A percentile compares a stretch with the other conserved stretches of the same genome.
Conservation (phyloP, 1,139 yeast species). For the Candida frijolesensis region DNA sequence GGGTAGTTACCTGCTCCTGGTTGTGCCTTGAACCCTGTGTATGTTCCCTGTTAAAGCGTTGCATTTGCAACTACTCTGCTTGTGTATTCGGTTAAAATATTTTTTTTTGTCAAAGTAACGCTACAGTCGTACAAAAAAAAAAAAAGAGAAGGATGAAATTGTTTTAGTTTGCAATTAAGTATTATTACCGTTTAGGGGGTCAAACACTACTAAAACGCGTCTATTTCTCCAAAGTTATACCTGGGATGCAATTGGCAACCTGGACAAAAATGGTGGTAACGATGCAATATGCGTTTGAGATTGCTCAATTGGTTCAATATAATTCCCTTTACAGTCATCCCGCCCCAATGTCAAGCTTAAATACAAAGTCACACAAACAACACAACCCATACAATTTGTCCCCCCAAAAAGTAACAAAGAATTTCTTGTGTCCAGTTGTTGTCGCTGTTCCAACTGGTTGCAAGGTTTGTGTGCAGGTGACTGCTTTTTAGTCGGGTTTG, state of each 20-base stretch:
- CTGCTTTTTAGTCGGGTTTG: neutral
- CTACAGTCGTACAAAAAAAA: too few species aligned
- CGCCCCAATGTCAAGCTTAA: neutral
- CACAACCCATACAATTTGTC: too few species aligned
- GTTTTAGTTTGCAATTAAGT: slow-evolving; percentile 1
- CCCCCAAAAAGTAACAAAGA: neutral
- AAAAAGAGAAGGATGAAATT: neutral
- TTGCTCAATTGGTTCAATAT: slow-evolving; percentile 1
- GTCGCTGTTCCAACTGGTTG: too few species aligned
- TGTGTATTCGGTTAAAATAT: neutral
- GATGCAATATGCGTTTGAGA: neutral
- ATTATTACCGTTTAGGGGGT: slow-evolving; percentile 3
- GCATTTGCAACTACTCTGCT: neutral
- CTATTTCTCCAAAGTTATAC: neutral
- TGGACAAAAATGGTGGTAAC: too few species aligned
- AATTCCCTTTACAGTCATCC: neutral
- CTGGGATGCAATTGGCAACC: neutral
- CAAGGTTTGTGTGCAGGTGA: neutral
- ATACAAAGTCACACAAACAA: too few species aligned
- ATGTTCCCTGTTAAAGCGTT: too few species aligned
- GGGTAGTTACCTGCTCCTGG: too few species aligned
- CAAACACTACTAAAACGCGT: neutral
- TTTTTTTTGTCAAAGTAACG: too few species aligned
- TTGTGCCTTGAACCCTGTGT: too few species aligned
- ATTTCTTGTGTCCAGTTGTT: too few species aligned